Base-by-base conservation (phyloP, 2,329 filamentous ascomycete genomes). In the Hypoxylon sp. region DNA sequence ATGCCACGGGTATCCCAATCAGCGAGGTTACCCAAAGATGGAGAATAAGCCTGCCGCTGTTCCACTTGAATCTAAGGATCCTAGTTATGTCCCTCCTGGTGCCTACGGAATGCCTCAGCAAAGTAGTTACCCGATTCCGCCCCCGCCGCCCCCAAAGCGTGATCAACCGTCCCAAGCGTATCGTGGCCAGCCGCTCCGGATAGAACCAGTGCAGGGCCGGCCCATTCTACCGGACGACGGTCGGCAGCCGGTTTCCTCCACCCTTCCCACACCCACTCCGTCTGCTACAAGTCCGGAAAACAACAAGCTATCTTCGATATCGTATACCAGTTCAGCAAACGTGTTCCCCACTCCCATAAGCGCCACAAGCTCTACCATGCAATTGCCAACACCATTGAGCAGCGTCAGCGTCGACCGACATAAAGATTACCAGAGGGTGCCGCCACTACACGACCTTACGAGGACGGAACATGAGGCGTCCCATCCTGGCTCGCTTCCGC, bases 1-100 rank as follows among this genome's bases (percentile, higher is more conserved):
- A 34, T 99, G 96, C 79, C 91, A 93, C 73, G 96, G 96, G 56
- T 99, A 99, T 80, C 92, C 92, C 76, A 92, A 92, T 60, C 90
- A 92, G 73, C 88, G 93, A 74, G 89, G 90, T 56, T 96, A 92
- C 90, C 89, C 91, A 70, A 97, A 95, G 80, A 89, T 91, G 32
- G 90, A 91, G 67, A 89, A 82, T 75, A 89, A 91, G 72, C 87
- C 90, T 73, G 81, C 85, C 55, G 87, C 90, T 53, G 86, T 94
- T 72, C 92, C 91, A 65, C 86, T 97, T 53, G 93, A 97, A 80
- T 94, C 93, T 19, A 97, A 97, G 80, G 93, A 94, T 71, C 86
- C 87, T 0, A 87, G 80, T 63, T 90, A 90, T 72, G 81, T 88
- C 2, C 87, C 86, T 30, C 85, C 87, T 17, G 86, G 87, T 55